These are phyloP conservation scores for Viola pubescens DNA, from an alignment of 441 rosid species.

Conservation along the genomic window DNA sequence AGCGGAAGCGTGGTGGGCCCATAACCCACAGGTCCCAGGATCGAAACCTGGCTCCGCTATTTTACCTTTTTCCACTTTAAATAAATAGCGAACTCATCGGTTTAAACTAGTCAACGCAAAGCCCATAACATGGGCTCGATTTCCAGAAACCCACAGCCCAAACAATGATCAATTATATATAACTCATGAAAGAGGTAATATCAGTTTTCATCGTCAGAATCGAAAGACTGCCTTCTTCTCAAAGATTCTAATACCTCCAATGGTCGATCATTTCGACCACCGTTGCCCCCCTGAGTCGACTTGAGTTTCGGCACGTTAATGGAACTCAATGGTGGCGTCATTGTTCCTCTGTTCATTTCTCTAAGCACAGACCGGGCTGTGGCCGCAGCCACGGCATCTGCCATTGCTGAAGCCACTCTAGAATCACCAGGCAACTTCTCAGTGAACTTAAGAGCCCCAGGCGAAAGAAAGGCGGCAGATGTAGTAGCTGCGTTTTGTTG, in stretches of 20 bases:
- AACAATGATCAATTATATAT: no score
- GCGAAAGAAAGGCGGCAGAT: slow-evolving; percentile 23
- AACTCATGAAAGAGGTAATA: not conserved
- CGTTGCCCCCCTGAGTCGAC: slow-evolving; percentile 30
- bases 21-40: slow-evolving; percentile 93
- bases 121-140: no score
- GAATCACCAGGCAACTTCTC: slow-evolving; percentile 22
- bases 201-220: slow-evolving; percentile 65
- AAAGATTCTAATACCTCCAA: slow-evolving; percentile 63
- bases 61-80: not conserved
- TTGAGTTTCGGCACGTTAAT: slow-evolving; percentile 66
- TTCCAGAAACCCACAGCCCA: no score
- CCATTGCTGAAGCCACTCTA: slow-evolving; percentile 60
- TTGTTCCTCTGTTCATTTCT: slow-evolving; percentile 57
- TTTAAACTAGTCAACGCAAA: no score
- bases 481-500: slow-evolving; percentile 21
- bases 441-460: slow-evolving; percentile 19
- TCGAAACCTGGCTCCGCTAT: slow-evolving; percentile 62
- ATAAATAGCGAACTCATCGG: no score
- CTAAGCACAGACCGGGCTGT: slow-evolving; percentile 60
- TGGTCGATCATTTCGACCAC: slow-evolving; percentile 36
- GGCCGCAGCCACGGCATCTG: slow-evolving; percentile 59
- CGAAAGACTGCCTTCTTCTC: slow-evolving; percentile 58
- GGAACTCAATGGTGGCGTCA: slow-evolving; percentile 65
- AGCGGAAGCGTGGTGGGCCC: slow-evolving; percentile 96